phyloP scores from a whole-genome alignment of 257 asterid genomes.

The Cynanchum wilfordii region DNA sequence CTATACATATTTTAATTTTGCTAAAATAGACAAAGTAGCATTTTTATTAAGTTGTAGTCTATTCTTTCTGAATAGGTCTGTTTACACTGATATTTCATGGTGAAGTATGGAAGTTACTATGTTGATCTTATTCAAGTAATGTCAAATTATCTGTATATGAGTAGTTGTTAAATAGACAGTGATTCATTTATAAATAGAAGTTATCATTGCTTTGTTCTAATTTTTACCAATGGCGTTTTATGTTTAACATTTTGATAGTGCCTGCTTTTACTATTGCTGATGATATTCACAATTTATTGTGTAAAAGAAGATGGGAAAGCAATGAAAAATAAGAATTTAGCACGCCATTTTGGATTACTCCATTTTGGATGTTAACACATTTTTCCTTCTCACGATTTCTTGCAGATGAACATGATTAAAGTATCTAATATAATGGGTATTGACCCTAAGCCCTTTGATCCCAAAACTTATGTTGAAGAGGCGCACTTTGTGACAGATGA shows the following conservation, averaged over 20 bases:
- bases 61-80: background rate
- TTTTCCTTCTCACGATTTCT: slow-evolving; percentile 15
- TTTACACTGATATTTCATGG: background rate
- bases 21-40: background rate
- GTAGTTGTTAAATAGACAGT: background rate
- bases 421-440: slow-evolving; percentile 98
- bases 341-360: background rate
- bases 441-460: slow-evolving; percentile 89
- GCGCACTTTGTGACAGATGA: slow-evolving; percentile 84
- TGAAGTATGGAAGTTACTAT: background rate
- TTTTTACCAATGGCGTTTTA: background rate
- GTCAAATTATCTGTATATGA: background rate
- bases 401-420: slow-evolving; percentile 97
- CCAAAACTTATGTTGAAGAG: slow-evolving; percentile 80
- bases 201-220: background rate
- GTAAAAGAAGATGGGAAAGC: background rate
- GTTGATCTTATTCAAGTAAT: background rate
- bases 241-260: background rate
- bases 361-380: background rate
- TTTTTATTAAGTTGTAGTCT: background rate
- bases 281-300: background rate
- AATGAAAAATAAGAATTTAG: background rate
- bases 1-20: background rate
- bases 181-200: background rate
- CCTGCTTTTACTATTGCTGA: background rate